Conservation (phyloP, 495 filamentous ascomycete genomes). For the Bacidia gigantensis region DNA sequence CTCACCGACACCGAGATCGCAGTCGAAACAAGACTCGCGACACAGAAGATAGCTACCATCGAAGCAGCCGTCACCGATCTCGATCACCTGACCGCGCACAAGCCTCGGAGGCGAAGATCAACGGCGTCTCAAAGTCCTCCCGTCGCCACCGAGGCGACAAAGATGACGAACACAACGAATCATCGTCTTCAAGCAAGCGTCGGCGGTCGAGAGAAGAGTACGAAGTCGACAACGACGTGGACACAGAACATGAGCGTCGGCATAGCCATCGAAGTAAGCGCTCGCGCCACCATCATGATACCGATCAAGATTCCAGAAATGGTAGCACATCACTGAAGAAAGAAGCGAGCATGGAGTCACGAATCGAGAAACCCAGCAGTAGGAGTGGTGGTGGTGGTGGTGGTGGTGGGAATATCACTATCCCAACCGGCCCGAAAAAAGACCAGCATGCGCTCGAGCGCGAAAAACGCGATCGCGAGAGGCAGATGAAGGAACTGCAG, state of each 20-base stretch:
- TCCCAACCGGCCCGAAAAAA: conserved; percentile 29
- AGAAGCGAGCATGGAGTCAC: not conserved
- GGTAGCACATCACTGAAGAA: not conserved
- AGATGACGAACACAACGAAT: conserved; percentile 32
- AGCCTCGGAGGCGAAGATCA: conserved; percentile 12
- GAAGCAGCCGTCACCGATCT: conserved; percentile 10
- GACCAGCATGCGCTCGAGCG: conserved; percentile 68
- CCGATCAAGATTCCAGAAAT: not conserved
- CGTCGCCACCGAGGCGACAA: conserved; percentile 23
- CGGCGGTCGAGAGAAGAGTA: conserved; percentile 18
- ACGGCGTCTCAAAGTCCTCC: conserved; percentile 9
- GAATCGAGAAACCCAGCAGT: not conserved
- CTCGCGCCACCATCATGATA: conserved; percentile 25
- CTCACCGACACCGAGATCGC: conserved; percentile 36
- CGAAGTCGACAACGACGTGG: conserved; percentile 20
- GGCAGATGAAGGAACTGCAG: conserved; percentile 64
- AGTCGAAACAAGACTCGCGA: conserved; percentile 26
- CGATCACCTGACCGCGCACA: conserved; percentile 15
- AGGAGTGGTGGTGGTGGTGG: not conserved
- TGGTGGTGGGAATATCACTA: not conserved
- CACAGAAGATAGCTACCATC: conserved; percentile 15
- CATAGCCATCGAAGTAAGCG: conserved; percentile 33
- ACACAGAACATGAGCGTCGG: not conserved
- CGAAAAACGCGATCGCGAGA: conserved; percentile 60
- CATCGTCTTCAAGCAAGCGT: conserved; percentile 6